Base-by-base conservation (phyloP, 768 basidiomycete species). In the Tubosaeta sp. region DNA sequence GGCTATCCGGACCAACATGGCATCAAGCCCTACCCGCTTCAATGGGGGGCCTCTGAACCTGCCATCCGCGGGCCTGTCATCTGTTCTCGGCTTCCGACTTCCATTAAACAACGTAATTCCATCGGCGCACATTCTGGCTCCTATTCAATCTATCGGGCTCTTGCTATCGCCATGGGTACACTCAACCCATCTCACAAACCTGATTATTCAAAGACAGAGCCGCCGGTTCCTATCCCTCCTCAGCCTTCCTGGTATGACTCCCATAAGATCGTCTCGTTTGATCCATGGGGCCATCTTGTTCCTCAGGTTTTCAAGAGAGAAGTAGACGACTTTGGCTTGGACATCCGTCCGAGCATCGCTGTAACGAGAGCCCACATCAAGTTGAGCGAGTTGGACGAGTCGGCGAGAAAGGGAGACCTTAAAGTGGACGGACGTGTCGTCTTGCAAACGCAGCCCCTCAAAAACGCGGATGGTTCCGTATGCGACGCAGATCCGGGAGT, bases 351-450 rank as follows among this genome's bases (percentile, higher is more conserved):
- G 1, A 94, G 91, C 48, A 97, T 98, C 59, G 88, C 92, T 1
- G 82, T 95, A 46, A 98, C 95, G 10, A 86, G 84, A 54, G 88
- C 94, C 0, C 94, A 96, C 65, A 82, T 98, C 76, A 97, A 97
- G 76, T 77, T 98, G 68, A 84, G 83, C 66, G 95, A 98, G 71
- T 74, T 98, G 44, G 95, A 97, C 67, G 89, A 90, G 44, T 75
- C 83, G 1, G 83, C 83, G 25, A 75, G 84, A 48, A 79, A 76
- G 55, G 94, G 94, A 2, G 78, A 83, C 16, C 69, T 98, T 35
- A 65, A 53, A 7, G 71, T 95, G 2, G 95, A 98, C 66, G 94
- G 91, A 4, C 86, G 84, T 63, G 71, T 97, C 48, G 87, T 96
- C 29, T 64, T 89, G 56, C 78, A 78, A 68, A 88, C 85, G 55